These are phyloP conservation scores for Lepraria neglecta DNA, from an alignment of 495 filamentous ascomycete genomes.

Conservation along the genomic window DNA sequence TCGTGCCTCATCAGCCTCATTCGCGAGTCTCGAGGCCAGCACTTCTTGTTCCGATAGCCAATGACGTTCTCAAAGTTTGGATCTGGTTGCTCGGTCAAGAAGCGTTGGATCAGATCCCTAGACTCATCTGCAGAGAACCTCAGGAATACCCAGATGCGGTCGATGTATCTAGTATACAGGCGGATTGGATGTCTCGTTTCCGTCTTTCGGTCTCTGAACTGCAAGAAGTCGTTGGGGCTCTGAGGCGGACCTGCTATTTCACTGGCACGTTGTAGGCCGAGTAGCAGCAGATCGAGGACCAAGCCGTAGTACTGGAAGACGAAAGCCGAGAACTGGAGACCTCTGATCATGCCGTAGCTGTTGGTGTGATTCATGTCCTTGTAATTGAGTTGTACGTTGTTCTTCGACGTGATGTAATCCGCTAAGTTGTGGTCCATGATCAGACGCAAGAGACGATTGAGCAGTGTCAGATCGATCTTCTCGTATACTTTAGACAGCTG, in stretches of 20 bases:
- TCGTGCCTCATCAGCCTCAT: conserved; percentile 99
- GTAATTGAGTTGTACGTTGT: conserved; percentile 98
- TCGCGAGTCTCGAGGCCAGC: conserved; percentile 94
- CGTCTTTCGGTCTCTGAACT: conserved; percentile 86
- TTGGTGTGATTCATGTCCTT: conserved; percentile 99
- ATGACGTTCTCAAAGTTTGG: conserved; percentile 99
- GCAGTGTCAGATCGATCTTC: conserved; percentile 94
- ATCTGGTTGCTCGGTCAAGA: conserved; percentile 96
- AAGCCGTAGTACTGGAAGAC: conserved; percentile 99
- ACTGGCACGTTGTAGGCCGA: conserved; percentile 88
- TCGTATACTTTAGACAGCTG: conserved; percentile 98
- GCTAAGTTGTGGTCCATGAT: conserved; percentile 99
- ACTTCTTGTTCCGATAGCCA: conserved; percentile 98
- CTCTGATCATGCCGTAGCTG: conserved; percentile 96
- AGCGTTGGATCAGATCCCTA: conserved; percentile 91
- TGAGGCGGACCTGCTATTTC: conserved; percentile 97
- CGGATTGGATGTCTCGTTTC: conserved; percentile 92
- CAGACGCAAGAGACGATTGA: conserved; percentile 85
- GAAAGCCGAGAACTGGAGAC: conserved; percentile 95
- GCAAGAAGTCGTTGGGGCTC: conserved; percentile 95
- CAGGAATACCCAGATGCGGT: conserved; percentile 98
- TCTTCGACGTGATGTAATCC: conserved; percentile 99
- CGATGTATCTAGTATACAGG: conserved; percentile 94
- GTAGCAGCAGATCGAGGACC: conserved; percentile 87
- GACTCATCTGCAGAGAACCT: conserved; percentile 91